phyloP scores from a whole-genome alignment of 371 early-diverging fungal species.

The Lichtheimia corymbifera region DNA sequence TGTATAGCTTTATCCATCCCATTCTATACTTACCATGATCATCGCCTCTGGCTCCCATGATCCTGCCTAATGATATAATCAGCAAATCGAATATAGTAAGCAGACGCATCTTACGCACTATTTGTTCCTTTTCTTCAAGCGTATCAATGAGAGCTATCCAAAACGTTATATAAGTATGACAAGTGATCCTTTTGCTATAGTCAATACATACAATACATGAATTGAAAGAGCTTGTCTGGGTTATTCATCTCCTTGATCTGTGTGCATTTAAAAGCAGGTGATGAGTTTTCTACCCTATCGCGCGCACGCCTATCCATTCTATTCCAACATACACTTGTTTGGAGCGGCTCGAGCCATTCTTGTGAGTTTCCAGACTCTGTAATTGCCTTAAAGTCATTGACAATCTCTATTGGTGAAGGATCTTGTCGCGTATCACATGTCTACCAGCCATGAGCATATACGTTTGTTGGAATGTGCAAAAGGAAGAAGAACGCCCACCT shows the following conservation, averaged over 20 bases:
- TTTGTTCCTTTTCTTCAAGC: conserved; percentile 13
- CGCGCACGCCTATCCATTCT: no score
- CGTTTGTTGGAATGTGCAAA: neutral
- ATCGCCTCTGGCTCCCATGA: neutral
- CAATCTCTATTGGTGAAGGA: conserved; percentile 1
- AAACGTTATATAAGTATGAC: neutral
- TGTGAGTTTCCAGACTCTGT: neutral
- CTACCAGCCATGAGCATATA: neutral
- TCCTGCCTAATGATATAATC: neutral
- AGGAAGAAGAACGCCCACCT: conserved; percentile 6
- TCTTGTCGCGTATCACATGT: conserved; percentile 12
- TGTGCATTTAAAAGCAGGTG: neutral
- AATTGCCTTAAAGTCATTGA: neutral
- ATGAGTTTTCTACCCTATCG: neutral
- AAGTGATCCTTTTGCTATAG: neutral
- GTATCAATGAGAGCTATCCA: conserved; percentile 6
- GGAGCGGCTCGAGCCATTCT: neutral
- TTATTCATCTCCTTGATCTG: conserved; percentile 6
- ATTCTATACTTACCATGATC: neutral
- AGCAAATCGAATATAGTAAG: neutral
- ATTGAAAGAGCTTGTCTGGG: conserved; percentile 10
- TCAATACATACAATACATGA: conserved; percentile 3
- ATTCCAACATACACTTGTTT: neutral
- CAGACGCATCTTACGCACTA: neutral
- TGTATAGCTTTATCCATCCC: neutral